Evolutionary conservation across 305 asterid genomes (phyloP).

Genomic region (Petunia hybrid): DNA sequence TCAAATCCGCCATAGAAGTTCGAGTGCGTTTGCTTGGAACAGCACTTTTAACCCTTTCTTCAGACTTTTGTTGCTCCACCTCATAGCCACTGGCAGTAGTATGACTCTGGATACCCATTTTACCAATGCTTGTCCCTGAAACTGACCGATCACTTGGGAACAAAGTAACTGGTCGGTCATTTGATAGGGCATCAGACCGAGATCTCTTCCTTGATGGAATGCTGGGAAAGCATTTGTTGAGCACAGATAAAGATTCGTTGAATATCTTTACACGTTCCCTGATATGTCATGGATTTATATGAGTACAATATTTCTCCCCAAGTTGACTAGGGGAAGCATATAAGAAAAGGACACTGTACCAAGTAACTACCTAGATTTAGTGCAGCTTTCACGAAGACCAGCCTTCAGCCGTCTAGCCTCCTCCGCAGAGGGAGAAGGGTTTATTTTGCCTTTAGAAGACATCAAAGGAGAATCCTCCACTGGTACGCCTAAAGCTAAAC

Average conservation of each 20-base stretch:
- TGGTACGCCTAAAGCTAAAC: slow-evolving; percentile 78
- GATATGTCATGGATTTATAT: slow-evolving; percentile 42
- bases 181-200: slow-evolving; percentile 72
- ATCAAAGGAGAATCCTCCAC: slow-evolving; percentile 68
- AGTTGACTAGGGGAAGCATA: slow-evolving; percentile 20
- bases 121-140: slow-evolving; percentile 59
- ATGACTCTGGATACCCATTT: slow-evolving; percentile 72
- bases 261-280: slow-evolving; percentile 96
- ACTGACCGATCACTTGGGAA: slow-evolving; percentile 68
- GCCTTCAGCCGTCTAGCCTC: slow-evolving; percentile 82
- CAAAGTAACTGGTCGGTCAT: slow-evolving; percentile 69
- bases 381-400: slow-evolving; percentile 74
- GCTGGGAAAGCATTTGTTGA: slow-evolving; percentile 87
- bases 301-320: slow-evolving; percentile 31
- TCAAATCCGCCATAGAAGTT: slow-evolving; percentile 77
- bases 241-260: slow-evolving; percentile 77
- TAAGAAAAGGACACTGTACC: slow-evolving; percentile 30
- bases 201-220: slow-evolving; percentile 88
- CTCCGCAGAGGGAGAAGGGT: slow-evolving; percentile 70
- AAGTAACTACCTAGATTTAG: slow-evolving; percentile 75
- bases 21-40: slow-evolving; percentile 93
- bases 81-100: slow-evolving; percentile 66
- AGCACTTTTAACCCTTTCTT: slow-evolving; percentile 67
- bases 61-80: slow-evolving; percentile 72
- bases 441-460: slow-evolving; percentile 63